A percentile compares a stretch with the other conserved stretches of the same genome.
These are phyloP conservation scores for Tylopilus sp. DNA, from an alignment of 1,284 basidiomycete species.

Conservation along the genomic window DNA sequence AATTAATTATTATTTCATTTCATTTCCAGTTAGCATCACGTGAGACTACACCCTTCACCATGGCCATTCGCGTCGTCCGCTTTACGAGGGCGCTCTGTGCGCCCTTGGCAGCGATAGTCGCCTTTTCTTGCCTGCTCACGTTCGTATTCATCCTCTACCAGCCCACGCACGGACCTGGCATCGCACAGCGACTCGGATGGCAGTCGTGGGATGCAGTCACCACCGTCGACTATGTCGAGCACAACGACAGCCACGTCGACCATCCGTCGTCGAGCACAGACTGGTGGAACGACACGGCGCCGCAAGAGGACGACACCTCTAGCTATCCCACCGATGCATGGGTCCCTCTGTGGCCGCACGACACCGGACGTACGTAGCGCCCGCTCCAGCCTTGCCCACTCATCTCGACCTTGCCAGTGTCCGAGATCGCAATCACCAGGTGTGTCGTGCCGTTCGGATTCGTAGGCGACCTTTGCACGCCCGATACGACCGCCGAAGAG, in stretches of 20 bases:
- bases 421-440: slow-evolving; percentile 70
- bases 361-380: slow-evolving; percentile 66
- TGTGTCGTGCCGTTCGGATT: slow-evolving; percentile 65
- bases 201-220: slow-evolving; percentile 78
- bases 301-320: slow-evolving; percentile 37
- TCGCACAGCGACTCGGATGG: slow-evolving; percentile 76
- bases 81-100: slow-evolving; percentile 46
- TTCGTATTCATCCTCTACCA: slow-evolving; percentile 75
- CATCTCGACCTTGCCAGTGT: slow-evolving; percentile 44
- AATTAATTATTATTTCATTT: too few relatives aligned
- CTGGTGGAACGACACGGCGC: slow-evolving; percentile 64
- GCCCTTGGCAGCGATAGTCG: slow-evolving; percentile 56
- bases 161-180: slow-evolving; percentile 65
- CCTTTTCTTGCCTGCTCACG: slow-evolving; percentile 66
- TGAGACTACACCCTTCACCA: neutral
- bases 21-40: too few relatives aligned
- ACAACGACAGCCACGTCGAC: neutral
- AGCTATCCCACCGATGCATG: slow-evolving; percentile 79
- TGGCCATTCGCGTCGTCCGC: slow-evolving; percentile 37
- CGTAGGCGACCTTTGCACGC: slow-evolving; percentile 57
- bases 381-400: slow-evolving; percentile 5
- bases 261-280: slow-evolving; percentile 41
- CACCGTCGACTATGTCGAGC: slow-evolving; percentile 12
- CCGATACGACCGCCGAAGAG: slow-evolving; percentile 61
- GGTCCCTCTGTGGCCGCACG: slow-evolving; percentile 75